Base-by-base conservation (phyloP, 2,329 filamentous ascomycete genomes). In the Neonectria hederae region DNA sequence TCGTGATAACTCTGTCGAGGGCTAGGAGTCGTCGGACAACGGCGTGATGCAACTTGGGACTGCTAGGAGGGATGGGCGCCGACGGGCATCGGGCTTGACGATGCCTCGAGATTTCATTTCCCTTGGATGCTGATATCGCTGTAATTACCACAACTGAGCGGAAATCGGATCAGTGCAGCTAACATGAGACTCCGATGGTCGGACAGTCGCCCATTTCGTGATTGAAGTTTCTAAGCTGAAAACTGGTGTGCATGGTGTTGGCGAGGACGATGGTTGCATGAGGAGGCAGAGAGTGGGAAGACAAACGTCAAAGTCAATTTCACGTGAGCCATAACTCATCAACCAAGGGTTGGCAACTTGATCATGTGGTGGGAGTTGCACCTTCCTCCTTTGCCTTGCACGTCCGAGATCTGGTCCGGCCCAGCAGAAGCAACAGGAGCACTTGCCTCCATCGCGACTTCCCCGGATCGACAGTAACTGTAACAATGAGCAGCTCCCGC, bases 391-490 rank as follows among this genome's bases (percentile, higher is more conserved):
- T 21, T 28, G 26, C 46, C 17, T n/a, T 30, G 21, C 26, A 8
- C 11, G 13, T 35, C 43, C 28, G 32, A 13, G 28, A 42, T 43
- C 32, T 14, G 30, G 13, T n/a, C 13, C 28, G 24, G 10, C n/a
- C 6, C 19, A 24, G 48, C 22, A 53, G 22, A 21, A 56, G 28
- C n/a, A 35, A 43, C 40, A 19, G 57, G 3, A 49, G 49, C 57
- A 54, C 60, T 54, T 54, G 60, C 60, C 54, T 63, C 54, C 49
- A 58, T 63, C 60, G 40, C 60, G 43, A 59, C 60, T 59, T 63
- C 60, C 60, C 60, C 49, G 43, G 60, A 63, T 63, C 54, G 48
- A 58, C 54, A 38, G 54, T 42, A 28, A 32, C 49, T 46, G 43
- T 24, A 21, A 35, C 48, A 35, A 28, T 19, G 46, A 43, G 40